Evolutionary conservation across 176 grass and related monocot species (phyloP).

Genomic region (Poa annua): DNA sequence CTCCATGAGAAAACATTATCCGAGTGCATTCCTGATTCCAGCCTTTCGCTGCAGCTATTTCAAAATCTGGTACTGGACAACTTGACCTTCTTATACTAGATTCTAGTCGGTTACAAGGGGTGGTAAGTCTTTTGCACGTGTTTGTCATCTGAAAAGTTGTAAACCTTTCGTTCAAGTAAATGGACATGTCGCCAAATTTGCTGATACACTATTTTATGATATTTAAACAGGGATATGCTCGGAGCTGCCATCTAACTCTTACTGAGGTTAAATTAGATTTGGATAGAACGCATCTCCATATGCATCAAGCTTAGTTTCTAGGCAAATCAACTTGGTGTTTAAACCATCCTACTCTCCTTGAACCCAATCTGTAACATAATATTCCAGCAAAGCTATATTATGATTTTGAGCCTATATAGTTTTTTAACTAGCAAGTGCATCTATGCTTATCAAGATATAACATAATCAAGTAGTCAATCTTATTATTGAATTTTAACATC

Average conservation of each 20-base stretch:
- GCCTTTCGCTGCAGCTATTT: constrained; percentile 41
- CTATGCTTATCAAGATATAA: neutral
- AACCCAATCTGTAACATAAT: neutral
- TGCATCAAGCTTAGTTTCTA: neutral
- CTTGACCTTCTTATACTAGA: constrained; percentile 43
- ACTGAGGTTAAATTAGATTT: constrained; percentile 29
- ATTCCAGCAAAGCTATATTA: neutral
- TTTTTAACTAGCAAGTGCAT: neutral
- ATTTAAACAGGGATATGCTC: constrained; percentile 40
- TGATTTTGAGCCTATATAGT: neutral
- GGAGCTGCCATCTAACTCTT: constrained; percentile 47
- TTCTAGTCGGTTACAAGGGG: constrained; percentile 33
- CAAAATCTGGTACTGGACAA: constrained; percentile 40
- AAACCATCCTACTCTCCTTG: neutral
- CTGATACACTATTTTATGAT: constrained; percentile 6
- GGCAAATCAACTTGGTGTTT: neutral
- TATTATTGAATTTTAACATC: neutral
- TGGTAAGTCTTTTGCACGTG: constrained; percentile 2
- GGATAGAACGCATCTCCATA: neutral
- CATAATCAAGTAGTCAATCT: neutral
- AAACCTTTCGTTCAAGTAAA: neutral
- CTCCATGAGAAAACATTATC: neutral
- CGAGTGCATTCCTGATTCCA: neutral
- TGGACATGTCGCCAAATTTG: neutral
- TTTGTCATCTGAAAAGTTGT: neutral